A percentile compares a stretch with the other conserved stretches of the same genome.
Evolutionary conservation across 2,329 filamentous ascomycete genomes (phyloP).

Genomic region (Annulohypoxylon truncatum): DNA sequence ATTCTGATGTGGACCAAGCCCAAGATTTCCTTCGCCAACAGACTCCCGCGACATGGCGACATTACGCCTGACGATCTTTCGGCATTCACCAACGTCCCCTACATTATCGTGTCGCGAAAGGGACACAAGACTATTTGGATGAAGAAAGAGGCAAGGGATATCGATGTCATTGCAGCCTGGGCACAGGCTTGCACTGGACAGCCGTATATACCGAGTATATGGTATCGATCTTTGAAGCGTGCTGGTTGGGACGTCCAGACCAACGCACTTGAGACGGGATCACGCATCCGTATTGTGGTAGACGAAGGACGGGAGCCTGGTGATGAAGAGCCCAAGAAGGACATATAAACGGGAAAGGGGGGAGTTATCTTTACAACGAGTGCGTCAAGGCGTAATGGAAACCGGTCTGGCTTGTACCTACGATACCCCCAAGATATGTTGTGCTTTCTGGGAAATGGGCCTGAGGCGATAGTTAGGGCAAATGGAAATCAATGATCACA

Average conservation of each 20-base stretch:
- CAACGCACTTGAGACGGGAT: constrained; percentile 73
- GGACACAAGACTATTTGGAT: constrained; percentile 68
- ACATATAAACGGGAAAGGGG: constrained; percentile 37
- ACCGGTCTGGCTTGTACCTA: background rate
- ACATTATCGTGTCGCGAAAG: constrained; percentile 68
- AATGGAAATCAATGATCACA: constrained; percentile 9
- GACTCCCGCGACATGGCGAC: constrained; percentile 36
- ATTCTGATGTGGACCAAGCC: constrained; percentile 68
- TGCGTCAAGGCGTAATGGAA: constrained; percentile 17
- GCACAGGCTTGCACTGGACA: constrained; percentile 53
- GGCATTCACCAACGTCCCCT: constrained; percentile 63
- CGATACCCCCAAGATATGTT: constrained; percentile 32
- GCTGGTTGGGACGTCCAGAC: constrained; percentile 75
- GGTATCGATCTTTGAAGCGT: constrained; percentile 53
- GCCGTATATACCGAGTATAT: constrained; percentile 20
- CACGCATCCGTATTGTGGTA: constrained; percentile 58
- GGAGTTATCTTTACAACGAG: background rate
- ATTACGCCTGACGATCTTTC: constrained; percentile 55
- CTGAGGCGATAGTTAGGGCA: background rate
- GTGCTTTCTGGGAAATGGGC: constrained; percentile 12
- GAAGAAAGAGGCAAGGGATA: constrained; percentile 63
- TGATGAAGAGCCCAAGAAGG: constrained; percentile 40
- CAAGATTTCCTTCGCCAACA: constrained; percentile 56
- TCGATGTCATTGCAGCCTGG: constrained; percentile 50
- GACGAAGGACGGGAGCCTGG: constrained; percentile 17